These are phyloP conservation scores for Daldinia caldariorum DNA, from an alignment of 495 filamentous ascomycete species.

Conservation along the genomic window DNA sequence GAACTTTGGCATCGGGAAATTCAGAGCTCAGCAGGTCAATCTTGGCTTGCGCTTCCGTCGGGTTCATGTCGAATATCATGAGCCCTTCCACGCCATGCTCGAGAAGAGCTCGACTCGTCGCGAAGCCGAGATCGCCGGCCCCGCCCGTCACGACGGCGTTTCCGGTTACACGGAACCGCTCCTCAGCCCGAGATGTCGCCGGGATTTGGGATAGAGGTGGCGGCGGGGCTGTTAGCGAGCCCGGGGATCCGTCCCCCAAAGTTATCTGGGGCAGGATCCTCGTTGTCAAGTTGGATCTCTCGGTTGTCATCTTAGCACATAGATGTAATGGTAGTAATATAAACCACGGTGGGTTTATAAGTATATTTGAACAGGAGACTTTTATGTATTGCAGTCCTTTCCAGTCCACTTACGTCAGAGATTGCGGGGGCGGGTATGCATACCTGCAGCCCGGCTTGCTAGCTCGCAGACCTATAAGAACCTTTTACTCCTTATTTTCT, in stretches of 20 bases:
- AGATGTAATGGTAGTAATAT: slow-evolving; percentile 1
- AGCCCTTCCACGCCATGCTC: slow-evolving; percentile 72
- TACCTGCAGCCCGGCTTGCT: slow-evolving; percentile 12
- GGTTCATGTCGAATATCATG: slow-evolving; percentile 70
- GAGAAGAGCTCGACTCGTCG: slow-evolving; percentile 69
- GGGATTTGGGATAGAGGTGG: slow-evolving; percentile 56
- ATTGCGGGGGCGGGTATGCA: slow-evolving; percentile 25
- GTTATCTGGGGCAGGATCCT: slow-evolving; percentile 66
- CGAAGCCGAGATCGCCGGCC: slow-evolving; percentile 71
- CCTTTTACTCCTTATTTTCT: background rate
- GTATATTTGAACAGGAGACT: background rate
- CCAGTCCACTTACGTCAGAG: slow-evolving; percentile 26
- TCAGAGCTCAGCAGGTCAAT: slow-evolving; percentile 57
- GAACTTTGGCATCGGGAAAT: slow-evolving; percentile 64
- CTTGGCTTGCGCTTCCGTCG: slow-evolving; percentile 52
- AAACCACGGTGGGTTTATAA: background rate
- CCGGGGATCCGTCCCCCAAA: slow-evolving; percentile 57
- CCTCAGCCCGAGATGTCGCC: slow-evolving; percentile 59
- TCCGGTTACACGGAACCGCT: slow-evolving; percentile 69
- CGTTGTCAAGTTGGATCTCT: slow-evolving; percentile 48
- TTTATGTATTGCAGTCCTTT: background rate
- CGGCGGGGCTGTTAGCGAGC: slow-evolving; percentile 58
- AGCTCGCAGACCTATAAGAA: slow-evolving; percentile 18
- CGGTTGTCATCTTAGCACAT: slow-evolving; percentile 38
- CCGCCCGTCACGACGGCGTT: slow-evolving; percentile 79